Percentiles rank a stretch among this genome's conserved stretches.
These are phyloP conservation scores for Colletotrichum siamense DNA, from an alignment of 2,329 filamentous ascomycete genomes.

Conservation along the genomic window DNA sequence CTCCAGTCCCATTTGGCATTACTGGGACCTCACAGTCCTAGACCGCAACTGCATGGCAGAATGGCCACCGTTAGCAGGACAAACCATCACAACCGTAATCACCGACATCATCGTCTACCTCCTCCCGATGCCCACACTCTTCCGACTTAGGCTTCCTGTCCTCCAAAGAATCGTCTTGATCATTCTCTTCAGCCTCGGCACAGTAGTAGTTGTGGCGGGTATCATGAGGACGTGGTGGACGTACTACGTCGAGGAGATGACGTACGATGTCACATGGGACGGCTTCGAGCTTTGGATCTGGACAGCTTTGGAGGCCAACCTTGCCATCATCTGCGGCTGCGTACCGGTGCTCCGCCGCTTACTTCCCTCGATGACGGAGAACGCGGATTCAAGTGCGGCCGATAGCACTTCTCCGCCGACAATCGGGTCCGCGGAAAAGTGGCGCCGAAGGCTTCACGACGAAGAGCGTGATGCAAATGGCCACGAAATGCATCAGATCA, in stretches of 20 bases:
- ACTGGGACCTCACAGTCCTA: slow-evolving; percentile 29
- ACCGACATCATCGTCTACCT: slow-evolving; percentile 41
- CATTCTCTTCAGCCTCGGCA: slow-evolving; percentile 40
- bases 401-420: background rate
- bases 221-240: slow-evolving; percentile 43
- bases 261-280: slow-evolving; percentile 47
- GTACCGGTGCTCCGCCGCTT: background rate
- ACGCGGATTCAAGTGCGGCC: background rate
- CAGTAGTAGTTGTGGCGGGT: slow-evolving; percentile 41
- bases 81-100: slow-evolving; percentile 35
- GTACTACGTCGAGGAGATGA: slow-evolving; percentile 29
- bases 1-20: slow-evolving; percentile 26
- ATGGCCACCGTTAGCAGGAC: slow-evolving; percentile 28
- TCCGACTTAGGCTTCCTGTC: slow-evolving; percentile 33
- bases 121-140: slow-evolving; percentile 40
- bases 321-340: slow-evolving; percentile 47
- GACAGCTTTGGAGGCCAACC: slow-evolving; percentile 45
- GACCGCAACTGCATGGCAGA: slow-evolving; percentile 34
- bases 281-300: slow-evolving; percentile 46
- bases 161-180: slow-evolving; percentile 39
- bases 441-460: background rate
- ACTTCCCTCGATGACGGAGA: background rate
- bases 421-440: background rate
- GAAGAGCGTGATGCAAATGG: background rate
- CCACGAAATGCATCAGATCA: background rate